These are phyloP conservation scores for Scenedesmus sp. DNA, from an alignment of 163 green algal genomes.

Conservation along the genomic window DNA sequence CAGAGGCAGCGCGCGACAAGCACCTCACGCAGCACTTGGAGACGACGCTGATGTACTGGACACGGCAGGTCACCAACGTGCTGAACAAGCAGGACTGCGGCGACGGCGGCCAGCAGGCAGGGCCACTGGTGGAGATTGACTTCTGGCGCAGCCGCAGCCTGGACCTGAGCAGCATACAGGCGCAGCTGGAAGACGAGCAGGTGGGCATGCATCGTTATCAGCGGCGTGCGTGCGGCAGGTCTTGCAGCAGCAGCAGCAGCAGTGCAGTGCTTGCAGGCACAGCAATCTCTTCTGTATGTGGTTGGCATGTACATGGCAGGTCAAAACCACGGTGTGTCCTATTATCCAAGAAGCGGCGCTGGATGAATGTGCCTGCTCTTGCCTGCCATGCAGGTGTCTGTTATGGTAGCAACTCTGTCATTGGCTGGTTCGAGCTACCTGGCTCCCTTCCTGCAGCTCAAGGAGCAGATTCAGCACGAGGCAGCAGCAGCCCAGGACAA, in stretches of 20 bases:
- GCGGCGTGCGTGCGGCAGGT: not conserved
- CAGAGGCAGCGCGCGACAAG: constrained; percentile 63
- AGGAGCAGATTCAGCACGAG: constrained; percentile 83
- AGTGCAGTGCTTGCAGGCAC: not conserved
- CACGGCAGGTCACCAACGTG: constrained; percentile 68
- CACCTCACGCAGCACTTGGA: constrained; percentile 90
- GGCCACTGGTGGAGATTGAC: constrained; percentile 83
- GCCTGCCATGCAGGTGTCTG: constrained; percentile 47
- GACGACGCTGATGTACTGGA: constrained; percentile 90
- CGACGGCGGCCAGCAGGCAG: constrained; percentile 51
- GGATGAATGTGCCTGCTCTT: not conserved
- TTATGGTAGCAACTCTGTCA: constrained; percentile 78
- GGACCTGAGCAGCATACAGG: constrained; percentile 79
- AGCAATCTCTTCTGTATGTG: not conserved
- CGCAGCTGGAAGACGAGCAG: constrained; percentile 78
- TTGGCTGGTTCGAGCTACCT: constrained; percentile 86
- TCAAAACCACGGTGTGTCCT: no score
- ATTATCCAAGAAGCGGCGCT: no score
- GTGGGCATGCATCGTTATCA: not conserved
- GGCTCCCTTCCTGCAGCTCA: constrained; percentile 82
- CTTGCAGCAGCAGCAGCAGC: not conserved
- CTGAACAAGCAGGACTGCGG: constrained; percentile 37
- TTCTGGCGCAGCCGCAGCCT: constrained; percentile 86
- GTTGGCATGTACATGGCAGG: not conserved
- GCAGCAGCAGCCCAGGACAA: constrained; percentile 91